Evolutionary conservation across 345 rosid species (phyloP).

Genomic region (Capsella bursapastoris): DNA sequence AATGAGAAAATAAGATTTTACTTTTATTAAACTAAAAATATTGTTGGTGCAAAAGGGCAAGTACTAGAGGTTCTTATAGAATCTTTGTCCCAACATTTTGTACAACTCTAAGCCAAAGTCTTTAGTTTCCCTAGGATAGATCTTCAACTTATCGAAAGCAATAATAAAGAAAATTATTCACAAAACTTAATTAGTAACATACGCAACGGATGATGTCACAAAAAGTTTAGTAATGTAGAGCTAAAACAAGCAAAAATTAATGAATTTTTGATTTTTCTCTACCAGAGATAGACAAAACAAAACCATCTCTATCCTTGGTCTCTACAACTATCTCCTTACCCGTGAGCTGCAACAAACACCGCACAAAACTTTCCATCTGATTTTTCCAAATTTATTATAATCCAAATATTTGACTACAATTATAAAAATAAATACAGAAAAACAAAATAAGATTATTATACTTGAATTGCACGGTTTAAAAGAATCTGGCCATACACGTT

Average conservation of each 20-base stretch:
- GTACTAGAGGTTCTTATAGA: too few species aligned
- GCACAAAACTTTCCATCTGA: neutral
- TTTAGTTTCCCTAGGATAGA: too few species aligned
- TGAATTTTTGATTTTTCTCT: too few species aligned
- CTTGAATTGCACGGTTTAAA: neutral
- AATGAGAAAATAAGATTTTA: too few species aligned
- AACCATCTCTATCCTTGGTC: neutral
- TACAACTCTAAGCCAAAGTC: too few species aligned
- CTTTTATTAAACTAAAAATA: too few species aligned
- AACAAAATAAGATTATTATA: neutral
- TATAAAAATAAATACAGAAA: too few species aligned
- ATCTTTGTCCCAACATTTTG: too few species aligned
- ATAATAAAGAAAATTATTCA: neutral
- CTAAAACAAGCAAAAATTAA: neutral
- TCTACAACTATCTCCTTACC: neutral
- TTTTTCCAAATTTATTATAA: too few species aligned
- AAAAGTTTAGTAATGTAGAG: neutral
- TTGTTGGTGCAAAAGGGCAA: too few species aligned
- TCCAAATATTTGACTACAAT: too few species aligned
- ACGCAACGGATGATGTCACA: slow-evolving; percentile 27
- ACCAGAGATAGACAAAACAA: neutral
- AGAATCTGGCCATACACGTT: neutral
- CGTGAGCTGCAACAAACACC: neutral
- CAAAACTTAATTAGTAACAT: neutral
- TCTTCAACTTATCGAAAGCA: neutral